Base-by-base conservation (phyloP, 768 basidiomycete genomes). In the Suillus lakei region DNA sequence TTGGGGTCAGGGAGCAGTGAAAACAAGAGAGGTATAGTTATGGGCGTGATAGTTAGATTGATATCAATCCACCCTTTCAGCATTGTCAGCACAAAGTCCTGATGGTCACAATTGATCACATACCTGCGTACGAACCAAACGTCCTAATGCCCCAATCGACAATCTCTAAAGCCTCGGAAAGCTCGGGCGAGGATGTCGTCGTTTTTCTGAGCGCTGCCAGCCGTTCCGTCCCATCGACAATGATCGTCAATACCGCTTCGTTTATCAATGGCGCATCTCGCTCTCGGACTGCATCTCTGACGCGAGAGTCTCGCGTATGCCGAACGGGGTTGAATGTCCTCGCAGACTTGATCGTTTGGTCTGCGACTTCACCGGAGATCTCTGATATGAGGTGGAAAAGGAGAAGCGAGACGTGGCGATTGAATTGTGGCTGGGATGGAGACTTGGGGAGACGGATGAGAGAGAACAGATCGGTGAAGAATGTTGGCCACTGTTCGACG, bases 311-410 rank as follows among this genome's bases (percentile, higher is more conserved):
- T 63, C 95, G 88, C 53, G 84, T 81, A 73, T 95, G 90, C 56
- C 98, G 86, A 58, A 83, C 86, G 9, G 83, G 79, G 62, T 83
- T 88, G 74, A 86, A 95, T 50, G 87, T 76, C 60, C 96, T 84
- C 16, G 96, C 96, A 59, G 92, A 85, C 78, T 97, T 95, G 71
- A 99, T 88, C 67, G 95, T 88, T 72, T 94, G 92, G 80, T 99
- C 98, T 59, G 95, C 95, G n/a, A 99, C 92, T 77, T 99, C 98
- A 15, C 93, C 92, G 0, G 96, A 96, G 62, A 99, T 96, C 76
- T 99, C 98, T 65, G 92, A 88, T 51, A 99, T 84, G 70, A 98
- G 84, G 72, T 93, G 95, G 76, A 99, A 93, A 76, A 98, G 89
- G 64, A 99, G 85, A 34, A 96, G 84, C 26, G 92, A 92, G 38